Conservation (phyloP, 1,139 yeast genomes). For the Scheffersomyces quercinus region DNA sequence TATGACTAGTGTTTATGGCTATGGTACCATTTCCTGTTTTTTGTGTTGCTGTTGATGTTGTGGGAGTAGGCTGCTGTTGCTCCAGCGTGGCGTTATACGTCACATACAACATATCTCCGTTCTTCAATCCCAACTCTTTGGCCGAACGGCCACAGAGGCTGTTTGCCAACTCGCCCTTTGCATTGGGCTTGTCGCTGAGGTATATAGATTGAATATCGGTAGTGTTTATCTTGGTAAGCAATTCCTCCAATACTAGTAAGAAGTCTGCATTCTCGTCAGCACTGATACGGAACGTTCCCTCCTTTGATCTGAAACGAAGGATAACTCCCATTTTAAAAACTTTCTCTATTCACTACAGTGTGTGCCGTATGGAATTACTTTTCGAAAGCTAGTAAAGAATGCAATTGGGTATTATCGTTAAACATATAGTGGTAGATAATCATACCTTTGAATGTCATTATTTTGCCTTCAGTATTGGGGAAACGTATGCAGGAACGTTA, state of each 20-base stretch:
- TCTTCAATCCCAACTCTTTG: constrained; percentile 55
- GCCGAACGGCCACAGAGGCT: constrained; percentile 49
- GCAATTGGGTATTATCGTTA: too few species aligned
- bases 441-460: too few species aligned
- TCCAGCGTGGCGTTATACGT: constrained; percentile 35
- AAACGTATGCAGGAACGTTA: too few species aligned
- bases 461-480: too few species aligned
- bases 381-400: too few species aligned
- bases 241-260: constrained; percentile 45
- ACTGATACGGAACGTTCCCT: constrained; percentile 74
- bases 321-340: constrained; percentile 13
- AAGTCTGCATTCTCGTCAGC: constrained; percentile 54
- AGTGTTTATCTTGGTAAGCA: constrained; percentile 34
- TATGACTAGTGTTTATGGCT: constrained; percentile 10
- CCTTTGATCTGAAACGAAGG: constrained; percentile 77
- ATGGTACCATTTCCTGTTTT: constrained; percentile 5
- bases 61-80: background rate
- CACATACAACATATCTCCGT: constrained; percentile 83
- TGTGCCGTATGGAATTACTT: too few species aligned
- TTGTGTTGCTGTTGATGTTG: constrained; percentile 5
- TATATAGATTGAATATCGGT: constrained; percentile 33
- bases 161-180: constrained; percentile 46
- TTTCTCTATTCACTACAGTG: too few species aligned
- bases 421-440: too few species aligned
- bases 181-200: constrained; percentile 50